Evolutionary conservation across 352 stramenopile species (phyloP).

Genomic region (Phytophthora ramorum): DNA sequence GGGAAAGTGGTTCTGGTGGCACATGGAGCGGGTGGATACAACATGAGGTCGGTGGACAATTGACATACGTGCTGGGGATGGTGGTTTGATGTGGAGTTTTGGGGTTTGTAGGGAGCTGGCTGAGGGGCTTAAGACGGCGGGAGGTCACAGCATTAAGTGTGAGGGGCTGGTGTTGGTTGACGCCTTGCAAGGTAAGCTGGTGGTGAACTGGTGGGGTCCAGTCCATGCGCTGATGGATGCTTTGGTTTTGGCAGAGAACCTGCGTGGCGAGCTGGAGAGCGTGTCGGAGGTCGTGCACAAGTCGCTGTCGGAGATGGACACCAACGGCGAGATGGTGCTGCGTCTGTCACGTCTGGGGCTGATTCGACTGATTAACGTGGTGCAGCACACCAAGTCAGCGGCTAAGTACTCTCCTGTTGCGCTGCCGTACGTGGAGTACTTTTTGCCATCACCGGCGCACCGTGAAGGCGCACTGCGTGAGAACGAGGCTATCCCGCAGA

Average conservation of each 20-base stretch:
- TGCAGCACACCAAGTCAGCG: slow-evolving; percentile 65
- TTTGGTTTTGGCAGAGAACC: slow-evolving; percentile 47
- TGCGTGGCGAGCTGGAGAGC: slow-evolving; percentile 64
- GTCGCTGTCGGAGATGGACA: slow-evolving; percentile 65
- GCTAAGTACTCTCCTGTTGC: slow-evolving; percentile 61
- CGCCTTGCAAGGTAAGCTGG: slow-evolving; percentile 52
- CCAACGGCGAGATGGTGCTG: slow-evolving; percentile 66
- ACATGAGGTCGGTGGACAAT: slow-evolving; percentile 59
- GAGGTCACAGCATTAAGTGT: slow-evolving; percentile 37
- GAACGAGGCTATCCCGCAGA: slow-evolving; percentile 63
- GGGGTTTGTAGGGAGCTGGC: slow-evolving; percentile 44
- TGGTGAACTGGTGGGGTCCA: neutral
- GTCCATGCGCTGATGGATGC: neutral
- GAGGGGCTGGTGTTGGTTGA: slow-evolving; percentile 79
- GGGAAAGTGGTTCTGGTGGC: slow-evolving; percentile 74
- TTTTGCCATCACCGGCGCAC: slow-evolving; percentile 68
- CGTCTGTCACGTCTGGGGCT: slow-evolving; percentile 60
- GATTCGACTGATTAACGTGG: slow-evolving; percentile 70
- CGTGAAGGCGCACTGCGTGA: slow-evolving; percentile 62
- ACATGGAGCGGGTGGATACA: slow-evolving; percentile 81
- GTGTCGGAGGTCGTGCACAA: slow-evolving; percentile 65
- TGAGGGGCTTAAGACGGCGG: slow-evolving; percentile 41
- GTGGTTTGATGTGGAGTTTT: neutral
- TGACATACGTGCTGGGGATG: neutral
- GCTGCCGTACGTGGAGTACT: slow-evolving; percentile 71